These are phyloP conservation scores for Psilocybe cubensis DNA, from an alignment of 768 basidiomycete species.

Conservation along the genomic window DNA sequence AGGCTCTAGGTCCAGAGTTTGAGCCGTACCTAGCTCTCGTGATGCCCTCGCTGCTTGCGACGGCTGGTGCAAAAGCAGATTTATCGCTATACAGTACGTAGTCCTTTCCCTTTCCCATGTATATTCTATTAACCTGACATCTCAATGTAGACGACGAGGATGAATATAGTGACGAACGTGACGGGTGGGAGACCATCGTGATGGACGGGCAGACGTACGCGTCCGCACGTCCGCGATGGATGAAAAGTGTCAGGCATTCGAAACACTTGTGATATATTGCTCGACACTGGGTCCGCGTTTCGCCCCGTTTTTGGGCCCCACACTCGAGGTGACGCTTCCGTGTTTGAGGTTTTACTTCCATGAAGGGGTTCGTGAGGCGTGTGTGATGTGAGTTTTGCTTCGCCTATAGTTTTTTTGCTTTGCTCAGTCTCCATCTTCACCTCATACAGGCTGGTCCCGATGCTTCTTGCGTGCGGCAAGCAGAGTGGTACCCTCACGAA, in stretches of 20 bases:
- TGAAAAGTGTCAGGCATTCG: conserved; percentile 88
- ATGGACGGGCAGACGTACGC: conserved; percentile 79
- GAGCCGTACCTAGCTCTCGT: conserved; percentile 86
- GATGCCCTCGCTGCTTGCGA: conserved; percentile 76
- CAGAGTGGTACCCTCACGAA: conserved; percentile 63
- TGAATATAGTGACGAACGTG: conserved; percentile 57
- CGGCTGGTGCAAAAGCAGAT: conserved; percentile 82
- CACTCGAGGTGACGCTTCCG: conserved; percentile 72
- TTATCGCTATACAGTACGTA: conserved; percentile 71
- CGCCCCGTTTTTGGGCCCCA: conserved; percentile 73
- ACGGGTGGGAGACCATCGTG: conserved; percentile 81
- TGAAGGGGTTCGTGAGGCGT: conserved; percentile 82
- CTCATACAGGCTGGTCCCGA: conserved; percentile 63
- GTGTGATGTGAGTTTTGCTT: conserved; percentile 57
- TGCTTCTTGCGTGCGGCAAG: conserved; percentile 72
- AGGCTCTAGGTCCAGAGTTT: conserved; percentile 83
- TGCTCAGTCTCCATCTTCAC: not conserved
- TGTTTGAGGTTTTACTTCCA: conserved; percentile 80
- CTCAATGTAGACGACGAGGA: conserved; percentile 40
- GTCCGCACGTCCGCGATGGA: conserved; percentile 83
- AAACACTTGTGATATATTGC: conserved; percentile 83
- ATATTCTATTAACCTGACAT: not conserved
- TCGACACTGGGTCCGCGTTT: conserved; percentile 69
- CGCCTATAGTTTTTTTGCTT: not conserved
- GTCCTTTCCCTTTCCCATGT: not conserved